These are phyloP conservation scores for Xeromyces bisporus DNA, from an alignment of 495 filamentous ascomycete genomes.

Conservation along the genomic window DNA sequence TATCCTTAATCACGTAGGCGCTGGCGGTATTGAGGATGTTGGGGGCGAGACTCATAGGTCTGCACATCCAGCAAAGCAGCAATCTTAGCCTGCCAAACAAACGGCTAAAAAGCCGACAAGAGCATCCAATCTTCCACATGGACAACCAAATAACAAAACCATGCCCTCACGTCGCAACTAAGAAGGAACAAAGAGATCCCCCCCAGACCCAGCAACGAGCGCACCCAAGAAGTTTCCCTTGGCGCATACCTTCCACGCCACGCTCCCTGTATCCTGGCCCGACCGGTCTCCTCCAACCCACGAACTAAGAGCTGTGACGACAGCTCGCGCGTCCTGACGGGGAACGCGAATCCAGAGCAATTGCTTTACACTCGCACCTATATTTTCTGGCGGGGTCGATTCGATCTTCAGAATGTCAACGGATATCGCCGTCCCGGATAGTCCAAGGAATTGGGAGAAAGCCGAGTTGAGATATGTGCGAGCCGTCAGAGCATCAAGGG, in stretches of 20 bases:
- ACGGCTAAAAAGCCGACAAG: too few species aligned
- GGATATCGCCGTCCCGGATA: constrained; percentile 56
- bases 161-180: neutral
- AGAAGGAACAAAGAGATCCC: constrained; percentile 22
- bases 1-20: too few species aligned
- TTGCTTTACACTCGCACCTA: constrained; percentile 5
- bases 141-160: too few species aligned
- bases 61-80: too few species aligned
- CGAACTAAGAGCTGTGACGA: constrained; percentile 51
- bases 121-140: too few species aligned
- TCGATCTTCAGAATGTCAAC: constrained; percentile 63
- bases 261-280: constrained; percentile 10
- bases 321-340: constrained; percentile 42
- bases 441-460: constrained; percentile 63
- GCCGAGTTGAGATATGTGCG: constrained; percentile 57
- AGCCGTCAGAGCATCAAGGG: constrained; percentile 57
- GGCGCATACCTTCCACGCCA: constrained; percentile 41
- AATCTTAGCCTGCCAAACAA: too few species aligned
- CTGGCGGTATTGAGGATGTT: too few species aligned
- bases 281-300: constrained; percentile 24
- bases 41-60: too few species aligned
- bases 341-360: constrained; percentile 65
- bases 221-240: constrained; percentile 38
- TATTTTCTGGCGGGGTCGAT: neutral
- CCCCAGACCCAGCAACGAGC: constrained; percentile 25